phyloP scores from a whole-genome alignment of 768 basidiomycete genomes.

The Lyophyllum atratum region DNA sequence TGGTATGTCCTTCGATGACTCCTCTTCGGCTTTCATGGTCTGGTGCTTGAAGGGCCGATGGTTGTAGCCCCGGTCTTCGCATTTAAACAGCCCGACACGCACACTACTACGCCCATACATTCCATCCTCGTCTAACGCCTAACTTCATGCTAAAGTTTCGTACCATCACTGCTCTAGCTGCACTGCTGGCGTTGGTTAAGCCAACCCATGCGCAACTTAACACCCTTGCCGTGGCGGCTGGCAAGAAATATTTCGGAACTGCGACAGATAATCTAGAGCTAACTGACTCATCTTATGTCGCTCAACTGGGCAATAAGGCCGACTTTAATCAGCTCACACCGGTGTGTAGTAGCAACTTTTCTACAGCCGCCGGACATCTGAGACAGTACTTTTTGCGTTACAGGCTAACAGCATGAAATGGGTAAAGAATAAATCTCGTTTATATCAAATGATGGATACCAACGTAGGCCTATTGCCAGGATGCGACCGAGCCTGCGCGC shows the following conservation, averaged over 20 bases:
- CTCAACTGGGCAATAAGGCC: conserved; percentile 36
- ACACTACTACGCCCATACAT: not conserved
- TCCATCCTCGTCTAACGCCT: not conserved
- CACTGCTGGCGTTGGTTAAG: not conserved
- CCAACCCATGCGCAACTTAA: conserved; percentile 32
- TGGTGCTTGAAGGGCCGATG: not conserved
- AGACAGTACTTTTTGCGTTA: not conserved
- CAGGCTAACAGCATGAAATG: conserved; percentile 58
- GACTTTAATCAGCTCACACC: conserved; percentile 51
- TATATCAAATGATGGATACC: not conserved
- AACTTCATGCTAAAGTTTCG: not conserved
- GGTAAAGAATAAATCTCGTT: conserved; percentile 28
- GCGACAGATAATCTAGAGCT: conserved; percentile 52
- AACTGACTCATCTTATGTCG: conserved; percentile 43
- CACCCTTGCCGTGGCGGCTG: conserved; percentile 44
- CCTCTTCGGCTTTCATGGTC: not conserved
- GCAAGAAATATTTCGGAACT: conserved; percentile 50
- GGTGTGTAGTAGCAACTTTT: conserved; percentile 19
- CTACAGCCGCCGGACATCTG: not conserved
- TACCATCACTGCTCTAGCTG: not conserved
- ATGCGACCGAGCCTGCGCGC: conserved; percentile 51
- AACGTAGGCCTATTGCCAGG: conserved; percentile 29
- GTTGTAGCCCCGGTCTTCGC: not conserved
- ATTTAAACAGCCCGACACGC: not conserved
- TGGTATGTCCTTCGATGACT: not conserved